phyloP scores from a whole-genome alignment of 2,329 filamentous ascomycete genomes.

The Achaetomium macrosporum region DNA sequence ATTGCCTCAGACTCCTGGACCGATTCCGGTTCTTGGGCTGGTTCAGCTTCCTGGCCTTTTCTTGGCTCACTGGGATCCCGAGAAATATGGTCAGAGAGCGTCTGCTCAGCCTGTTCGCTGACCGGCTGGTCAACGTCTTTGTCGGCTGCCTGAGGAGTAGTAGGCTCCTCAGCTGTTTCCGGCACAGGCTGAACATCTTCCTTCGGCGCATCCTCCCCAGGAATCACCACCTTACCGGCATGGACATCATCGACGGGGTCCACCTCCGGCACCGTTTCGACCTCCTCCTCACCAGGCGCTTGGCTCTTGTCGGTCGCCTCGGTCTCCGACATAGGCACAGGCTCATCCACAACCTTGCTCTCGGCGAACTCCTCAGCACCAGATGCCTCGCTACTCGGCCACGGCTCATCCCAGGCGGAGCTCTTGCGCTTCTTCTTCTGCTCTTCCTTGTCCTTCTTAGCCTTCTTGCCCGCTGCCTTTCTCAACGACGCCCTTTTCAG shows the following conservation, averaged over 20 bases:
- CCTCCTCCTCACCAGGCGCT: slow-evolving; percentile 1
- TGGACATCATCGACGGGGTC: slow-evolving; percentile 10
- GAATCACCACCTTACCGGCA: slow-evolving; percentile 1
- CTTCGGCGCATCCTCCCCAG: not conserved
- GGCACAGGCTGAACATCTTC: not conserved
- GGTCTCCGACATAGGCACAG: slow-evolving; percentile 7
- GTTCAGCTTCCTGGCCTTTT: too few species aligned
- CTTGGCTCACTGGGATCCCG: not conserved
- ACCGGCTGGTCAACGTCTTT: not conserved
- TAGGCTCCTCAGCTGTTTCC: not conserved
- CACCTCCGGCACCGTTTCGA: slow-evolving; percentile 3
- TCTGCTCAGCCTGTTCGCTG: not conserved
- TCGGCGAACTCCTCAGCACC: slow-evolving; percentile 12
- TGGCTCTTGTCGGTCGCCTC: slow-evolving; percentile 10
- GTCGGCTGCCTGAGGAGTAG: not conserved
- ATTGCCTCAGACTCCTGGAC: not conserved
- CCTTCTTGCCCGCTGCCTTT: slow-evolving; percentile 24
- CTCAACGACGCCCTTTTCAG: slow-evolving; percentile 16
- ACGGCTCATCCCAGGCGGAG: slow-evolving; percentile 8
- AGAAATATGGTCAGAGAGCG: not conserved
- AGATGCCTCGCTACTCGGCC: slow-evolving; percentile 16
- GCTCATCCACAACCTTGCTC: slow-evolving; percentile 16
- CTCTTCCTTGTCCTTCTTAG: slow-evolving; percentile 14
- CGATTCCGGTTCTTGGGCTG: not conserved
- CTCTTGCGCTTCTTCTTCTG: slow-evolving; percentile 12